These are phyloP conservation scores for Globisporangium echinulatum DNA, from an alignment of 352 stramenopile species.

Conservation along the genomic window DNA sequence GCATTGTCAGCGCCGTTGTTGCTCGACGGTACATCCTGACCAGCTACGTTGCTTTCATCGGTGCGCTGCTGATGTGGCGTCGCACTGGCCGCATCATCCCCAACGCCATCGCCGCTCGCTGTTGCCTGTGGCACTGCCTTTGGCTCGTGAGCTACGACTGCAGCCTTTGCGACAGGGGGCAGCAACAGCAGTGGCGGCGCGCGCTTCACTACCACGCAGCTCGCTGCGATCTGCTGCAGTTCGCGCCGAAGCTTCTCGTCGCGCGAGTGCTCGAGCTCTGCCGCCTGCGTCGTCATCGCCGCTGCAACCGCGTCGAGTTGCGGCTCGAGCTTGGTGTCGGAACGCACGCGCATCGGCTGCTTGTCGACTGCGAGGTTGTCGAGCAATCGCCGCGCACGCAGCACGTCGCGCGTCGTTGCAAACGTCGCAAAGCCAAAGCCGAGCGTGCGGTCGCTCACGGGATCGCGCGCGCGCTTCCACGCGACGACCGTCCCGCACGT, in stretches of 20 bases:
- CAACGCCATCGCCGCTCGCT: too few species aligned
- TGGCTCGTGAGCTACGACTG: too few species aligned
- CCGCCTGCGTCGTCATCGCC: background rate
- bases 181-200: too few species aligned
- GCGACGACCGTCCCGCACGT: constrained; percentile 33
- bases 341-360: constrained; percentile 32
- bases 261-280: too few species aligned
- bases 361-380: constrained; percentile 31
- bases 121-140: too few species aligned
- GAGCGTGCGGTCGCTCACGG: constrained; percentile 33
- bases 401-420: constrained; percentile 20
- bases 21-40: too few species aligned
- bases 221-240: background rate
- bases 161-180: too few species aligned
- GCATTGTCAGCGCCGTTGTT: too few species aligned
- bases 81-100: too few species aligned
- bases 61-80: too few species aligned
- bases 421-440: constrained; percentile 48
- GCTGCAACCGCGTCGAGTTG: constrained; percentile 24
- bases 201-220: background rate
- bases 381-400: constrained; percentile 38
- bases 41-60: too few species aligned
- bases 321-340: constrained; percentile 28
- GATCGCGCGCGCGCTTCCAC: constrained; percentile 42
- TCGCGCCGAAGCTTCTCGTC: background rate